Evolutionary conservation across 345 rosid species (phyloP).

Genomic region (Eucalyptus dawsonii): DNA sequence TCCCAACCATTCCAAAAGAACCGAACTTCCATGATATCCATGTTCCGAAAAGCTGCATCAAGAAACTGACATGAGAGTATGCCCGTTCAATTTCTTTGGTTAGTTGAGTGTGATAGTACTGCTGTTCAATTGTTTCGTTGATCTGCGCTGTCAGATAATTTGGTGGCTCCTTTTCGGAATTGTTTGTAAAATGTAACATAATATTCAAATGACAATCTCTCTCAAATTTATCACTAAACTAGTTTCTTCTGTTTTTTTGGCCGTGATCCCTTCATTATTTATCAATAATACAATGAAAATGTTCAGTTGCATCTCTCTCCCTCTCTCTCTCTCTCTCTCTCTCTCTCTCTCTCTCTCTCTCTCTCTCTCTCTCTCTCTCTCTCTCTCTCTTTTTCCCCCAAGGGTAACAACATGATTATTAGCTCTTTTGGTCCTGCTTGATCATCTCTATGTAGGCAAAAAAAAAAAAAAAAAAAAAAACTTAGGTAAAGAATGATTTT

Average conservation of each 20-base stretch:
- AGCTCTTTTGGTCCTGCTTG: neutral
- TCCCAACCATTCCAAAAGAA: constrained; percentile 39
- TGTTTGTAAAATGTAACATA: constrained; percentile 5
- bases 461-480: neutral
- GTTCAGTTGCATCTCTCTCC: too few species aligned
- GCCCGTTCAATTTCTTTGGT: neutral
- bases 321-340: too few species aligned
- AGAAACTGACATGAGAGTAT: constrained; percentile 3
- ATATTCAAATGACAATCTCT: neutral
- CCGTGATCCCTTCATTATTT: too few species aligned
- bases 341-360: too few species aligned
- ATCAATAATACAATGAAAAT: too few species aligned
- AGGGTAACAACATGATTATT: neutral
- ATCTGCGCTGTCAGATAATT: constrained; percentile 1
- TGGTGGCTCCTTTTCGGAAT: neutral
- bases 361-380: too few species aligned
- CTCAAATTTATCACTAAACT: neutral
- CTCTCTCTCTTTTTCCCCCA: neutral
- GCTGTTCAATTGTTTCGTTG: constrained; percentile 28
- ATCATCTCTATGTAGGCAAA: neutral
- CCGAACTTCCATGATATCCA: constrained; percentile 55
- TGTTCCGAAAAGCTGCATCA: constrained; percentile 60
- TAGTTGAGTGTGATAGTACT: neutral
- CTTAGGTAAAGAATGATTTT: neutral
- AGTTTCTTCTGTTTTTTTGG: neutral